Evolutionary conservation across 2,329 filamentous ascomycete genomes (phyloP), one percentile per base, ranked within the genome.

Genomic region (Arthroderma sp.): DNA sequence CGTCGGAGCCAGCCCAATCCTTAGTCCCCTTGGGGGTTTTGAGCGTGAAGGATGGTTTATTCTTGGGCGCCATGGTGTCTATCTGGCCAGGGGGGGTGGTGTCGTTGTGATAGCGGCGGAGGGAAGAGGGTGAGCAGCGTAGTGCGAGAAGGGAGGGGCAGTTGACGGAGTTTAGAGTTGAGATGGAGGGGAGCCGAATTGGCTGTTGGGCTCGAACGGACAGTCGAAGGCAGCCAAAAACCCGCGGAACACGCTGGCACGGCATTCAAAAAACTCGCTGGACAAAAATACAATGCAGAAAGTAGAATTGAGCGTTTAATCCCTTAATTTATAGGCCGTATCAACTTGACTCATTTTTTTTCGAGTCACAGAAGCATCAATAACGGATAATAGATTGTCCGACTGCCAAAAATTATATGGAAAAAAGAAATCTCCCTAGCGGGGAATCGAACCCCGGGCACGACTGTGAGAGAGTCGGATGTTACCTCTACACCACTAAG

Each of bases 1-100:
- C 87, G 69, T 90, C 85, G 72, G 81, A 81, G 64, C 85, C 86
- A 67, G 83, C 79, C 86, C 85, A 95, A 71, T 95, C 90, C 70
- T 88, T 87, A 63, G 89, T 95, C 64, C 90, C 89, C 79, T 95
- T 95, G 61, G 89, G 88, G 67, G 86, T 88, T 79, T 95, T 95
- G 70, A 94, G 79, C 73, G 84, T 82, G 73, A 86, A 84, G 56
- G 69, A 63, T 31, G 66, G 59, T 66, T 76, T 76, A 25, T 73
- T 69, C 63, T 74, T 73, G 57, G 62, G 54, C 55, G 57, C 56
- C 56, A 56, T 58, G 13, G 38, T 54, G 37, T 54, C 38, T 56
- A 37, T 21, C 37, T 25, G 51, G 33, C 23, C 15, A 28, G 37
- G 35, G 35, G 47, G 8, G n/a, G 51, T 55, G 7, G 9, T n/a